Evolutionary conservation across 768 basidiomycete genomes (phyloP), one percentile per base, ranked within the genome.

Genomic region (Suillus clintonianus): DNA sequence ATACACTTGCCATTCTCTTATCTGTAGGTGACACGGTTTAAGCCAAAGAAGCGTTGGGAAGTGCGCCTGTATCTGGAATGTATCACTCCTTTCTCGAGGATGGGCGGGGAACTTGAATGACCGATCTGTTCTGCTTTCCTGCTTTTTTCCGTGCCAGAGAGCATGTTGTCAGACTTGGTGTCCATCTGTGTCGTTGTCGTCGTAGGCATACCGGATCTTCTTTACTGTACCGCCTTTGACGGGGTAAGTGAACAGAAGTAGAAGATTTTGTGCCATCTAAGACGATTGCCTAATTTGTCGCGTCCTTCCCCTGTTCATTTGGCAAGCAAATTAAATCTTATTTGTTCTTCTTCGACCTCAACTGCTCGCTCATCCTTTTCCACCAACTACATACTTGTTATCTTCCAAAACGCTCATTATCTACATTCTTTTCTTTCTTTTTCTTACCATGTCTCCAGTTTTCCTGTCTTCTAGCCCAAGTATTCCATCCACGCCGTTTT

Each of bases 221-320:
- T 48, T 24, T 24, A 24, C 47, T 22, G 45, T 47, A 4, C 45
- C 55, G 36, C 17, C 8, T 55, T 15, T 37, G 36, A 55, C 54
- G 54, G 54, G 17, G 5, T n/a, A 24, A 24, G 15, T 27, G 11
- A 15, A 24, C 17, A 24, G 14, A 56, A 37, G 22, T 56, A 39
- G 55, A 56, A 39, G 24, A 2, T 34, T 53, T 1, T 53, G 3
- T 34, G 1, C 32, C 32, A 34, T 34, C 51, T 34, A 32, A 53
- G 51, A 53, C 32, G 5, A 32, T 34, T 53, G 32, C 51, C 51
- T 53, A 34, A 53, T 53, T 53, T 32, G 51, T 53, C 30, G 32
- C 19, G 19, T 53, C 51, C 48, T 34, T 53, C 55, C 55, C 55
- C 55, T 56, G 55, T 56, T 56, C 36, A 37, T 56, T 57, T 53